These are phyloP conservation scores for Fusarium nanum DNA, from an alignment of 2,329 filamentous ascomycete genomes.

Conservation along the genomic window DNA sequence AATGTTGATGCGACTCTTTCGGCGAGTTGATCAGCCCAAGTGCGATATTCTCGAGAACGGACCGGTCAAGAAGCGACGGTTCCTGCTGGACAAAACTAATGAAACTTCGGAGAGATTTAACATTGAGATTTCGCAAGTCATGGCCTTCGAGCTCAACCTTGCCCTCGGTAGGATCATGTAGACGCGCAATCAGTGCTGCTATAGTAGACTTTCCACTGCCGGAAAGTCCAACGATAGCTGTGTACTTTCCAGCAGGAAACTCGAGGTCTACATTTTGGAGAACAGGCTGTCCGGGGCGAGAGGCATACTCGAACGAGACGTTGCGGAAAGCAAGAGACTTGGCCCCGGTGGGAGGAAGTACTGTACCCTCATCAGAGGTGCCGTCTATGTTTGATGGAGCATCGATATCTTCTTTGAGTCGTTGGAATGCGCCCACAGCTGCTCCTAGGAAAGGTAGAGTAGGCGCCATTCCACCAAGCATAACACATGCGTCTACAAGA, in stretches of 20 bases:
- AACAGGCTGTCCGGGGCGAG: constrained; percentile 55
- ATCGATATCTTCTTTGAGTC: constrained; percentile 68
- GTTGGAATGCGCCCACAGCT: constrained; percentile 67
- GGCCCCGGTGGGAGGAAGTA: constrained; percentile 57
- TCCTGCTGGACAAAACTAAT: constrained; percentile 59
- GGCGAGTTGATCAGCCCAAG: constrained; percentile 54
- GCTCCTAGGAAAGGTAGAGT: constrained; percentile 70
- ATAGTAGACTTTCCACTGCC: constrained; percentile 69
- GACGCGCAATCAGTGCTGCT: constrained; percentile 64
- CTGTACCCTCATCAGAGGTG: constrained; percentile 51
- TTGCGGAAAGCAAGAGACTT: constrained; percentile 50
- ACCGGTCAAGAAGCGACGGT: constrained; percentile 56
- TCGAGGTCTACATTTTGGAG: constrained; percentile 59
- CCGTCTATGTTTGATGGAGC: constrained; percentile 60
- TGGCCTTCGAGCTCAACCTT: constrained; percentile 59
- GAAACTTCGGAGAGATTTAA: constrained; percentile 55
- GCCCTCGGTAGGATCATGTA: constrained; percentile 67
- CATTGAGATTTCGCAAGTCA: constrained; percentile 60
- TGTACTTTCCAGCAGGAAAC: constrained; percentile 60
- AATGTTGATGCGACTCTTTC: constrained; percentile 51
- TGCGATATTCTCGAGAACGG: constrained; percentile 63
- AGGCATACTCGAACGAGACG: constrained; percentile 59
- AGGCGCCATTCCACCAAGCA: constrained; percentile 71
- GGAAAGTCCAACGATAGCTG: constrained; percentile 67
- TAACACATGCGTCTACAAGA: constrained; percentile 71